Evolutionary conservation across 306 rosid species (phyloP), one percentile per base, ranked within the genome.

Genomic region (Luffa acutangula): DNA sequence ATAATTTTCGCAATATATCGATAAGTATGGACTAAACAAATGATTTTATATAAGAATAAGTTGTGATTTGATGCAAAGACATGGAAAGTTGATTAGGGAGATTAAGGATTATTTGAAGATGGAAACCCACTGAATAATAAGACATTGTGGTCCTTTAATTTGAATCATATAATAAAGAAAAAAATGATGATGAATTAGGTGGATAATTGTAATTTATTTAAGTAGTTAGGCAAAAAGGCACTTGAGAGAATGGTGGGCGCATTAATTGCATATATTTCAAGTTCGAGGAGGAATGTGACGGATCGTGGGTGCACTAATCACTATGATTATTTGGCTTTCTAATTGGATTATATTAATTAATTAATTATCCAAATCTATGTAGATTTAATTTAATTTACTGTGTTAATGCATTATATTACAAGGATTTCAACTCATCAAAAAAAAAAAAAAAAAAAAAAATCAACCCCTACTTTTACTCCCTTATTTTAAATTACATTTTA

Each of bases 261-360:
- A 72, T 72, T 72, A 72, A 46, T 72, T 48, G 21, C 58, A 21
- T 21, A 72, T 45, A 72, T 46, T 46, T 25, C 21, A 72, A 25
- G 13, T 48, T 72, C 77, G 59, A 48, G 59, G 52, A 41, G 74
- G 46, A 39, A 36, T 53, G 17, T 43, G 41, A 46, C 3, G n/a
- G 77, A 72, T 72, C 41, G 58, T 72, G 77, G 77, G 43, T 72
- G 77, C 77, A 48, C 59, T 48, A 48, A 72, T 72, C 77, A 48
- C 77, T 21, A 12, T 25, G 1, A 72, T 20, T 20, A 20, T 20
- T 71, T 62, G 42, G 51, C 6, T 46, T 2, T 9, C 48, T 65
- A 5, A 6, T 65, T 65, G 3, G 2, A 62, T 34, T 33, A 7
- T 39, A 18, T 42, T 20, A 57, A 57, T 25, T n/a, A n/a, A 66